These are phyloP conservation scores for Pyrenophora teres DNA, from an alignment of 2,329 filamentous ascomycete genomes.

Conservation along the genomic window DNA sequence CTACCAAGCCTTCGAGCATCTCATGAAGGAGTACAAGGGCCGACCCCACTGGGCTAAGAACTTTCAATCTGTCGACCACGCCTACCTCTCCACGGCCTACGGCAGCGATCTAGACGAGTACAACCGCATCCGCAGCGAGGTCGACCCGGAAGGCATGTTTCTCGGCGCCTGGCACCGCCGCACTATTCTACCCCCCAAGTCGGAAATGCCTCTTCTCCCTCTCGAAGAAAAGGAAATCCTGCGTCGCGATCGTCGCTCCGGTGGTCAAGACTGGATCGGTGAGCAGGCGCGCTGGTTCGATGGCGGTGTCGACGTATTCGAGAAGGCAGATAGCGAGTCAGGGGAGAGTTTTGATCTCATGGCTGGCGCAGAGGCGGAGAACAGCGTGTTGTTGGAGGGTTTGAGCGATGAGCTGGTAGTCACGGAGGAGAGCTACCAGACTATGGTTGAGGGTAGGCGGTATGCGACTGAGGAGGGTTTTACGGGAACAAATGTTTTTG, in stretches of 20 bases:
- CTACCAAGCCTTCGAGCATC: conserved; percentile 87
- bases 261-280: conserved; percentile 47
- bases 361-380: conserved; percentile 52
- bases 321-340: conserved; percentile 35
- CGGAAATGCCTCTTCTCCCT: conserved; percentile 38
- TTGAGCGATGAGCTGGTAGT: conserved; percentile 11
- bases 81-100: conserved; percentile 70
- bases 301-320: conserved; percentile 38
- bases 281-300: conserved; percentile 47
- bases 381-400: conserved; percentile 39
- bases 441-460: conserved; percentile 20
- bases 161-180: conserved; percentile 87
- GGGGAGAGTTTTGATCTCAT: conserved; percentile 54
- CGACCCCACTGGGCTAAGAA: conserved; percentile 94
- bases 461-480: conserved; percentile 25
- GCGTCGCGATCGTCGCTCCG: conserved; percentile 32
- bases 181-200: conserved; percentile 41
- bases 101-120: conserved; percentile 69
- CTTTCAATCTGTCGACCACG: conserved; percentile 64
- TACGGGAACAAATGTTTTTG: conserved; percentile 32
- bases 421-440: conserved; percentile 7
- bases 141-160: conserved; percentile 84
- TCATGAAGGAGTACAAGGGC: conserved; percentile 84
- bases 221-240: conserved; percentile 53
- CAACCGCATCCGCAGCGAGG: conserved; percentile 68